These are phyloP conservation scores for Candida glucosophila DNA, from an alignment of 1,139 yeast genomes.

Conservation along the genomic window DNA sequence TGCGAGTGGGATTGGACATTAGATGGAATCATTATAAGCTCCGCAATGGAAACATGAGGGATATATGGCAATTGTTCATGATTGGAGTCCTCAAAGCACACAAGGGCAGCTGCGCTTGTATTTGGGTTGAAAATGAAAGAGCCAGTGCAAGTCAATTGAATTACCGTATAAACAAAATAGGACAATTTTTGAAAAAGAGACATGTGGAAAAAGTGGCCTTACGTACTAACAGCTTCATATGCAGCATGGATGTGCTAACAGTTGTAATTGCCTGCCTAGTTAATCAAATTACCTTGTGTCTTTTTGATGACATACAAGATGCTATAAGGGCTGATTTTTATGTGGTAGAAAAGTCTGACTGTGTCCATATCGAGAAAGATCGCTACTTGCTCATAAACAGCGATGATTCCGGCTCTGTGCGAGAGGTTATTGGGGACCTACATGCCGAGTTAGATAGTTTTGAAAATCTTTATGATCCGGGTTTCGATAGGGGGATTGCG, in stretches of 20 bases:
- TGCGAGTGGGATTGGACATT: constrained; percentile 59
- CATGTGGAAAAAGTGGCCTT: constrained; percentile 12
- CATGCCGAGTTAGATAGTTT: constrained; percentile 7
- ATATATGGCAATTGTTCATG: constrained; percentile 61
- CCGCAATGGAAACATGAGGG: constrained; percentile 62
- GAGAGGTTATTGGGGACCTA: constrained; percentile 1
- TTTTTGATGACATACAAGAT: constrained; percentile 11
- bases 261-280: constrained; percentile 22
- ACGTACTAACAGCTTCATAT: constrained; percentile 10
- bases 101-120: constrained; percentile 7
- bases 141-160: constrained; percentile 17
- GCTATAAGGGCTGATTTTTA: constrained; percentile 5
- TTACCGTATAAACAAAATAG: constrained; percentile 12
- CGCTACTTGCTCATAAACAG: constrained; percentile 3
- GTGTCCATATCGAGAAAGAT: constrained; percentile 1
- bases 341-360: constrained; percentile 3
- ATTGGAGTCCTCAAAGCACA: constrained; percentile 16
- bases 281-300: constrained; percentile 15
- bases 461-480: constrained; percentile 21
- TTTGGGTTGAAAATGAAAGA: constrained; percentile 11
- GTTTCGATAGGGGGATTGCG: constrained; percentile 33
- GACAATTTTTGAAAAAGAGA: constrained; percentile 8
- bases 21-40: constrained; percentile 52
- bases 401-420: constrained; percentile 2
- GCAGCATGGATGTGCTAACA: constrained; percentile 12